Evolutionary conservation across 768 basidiomycete genomes (phyloP), one percentile per base, ranked within the genome.

Genomic region (Gelatoporia subvermispora): DNA sequence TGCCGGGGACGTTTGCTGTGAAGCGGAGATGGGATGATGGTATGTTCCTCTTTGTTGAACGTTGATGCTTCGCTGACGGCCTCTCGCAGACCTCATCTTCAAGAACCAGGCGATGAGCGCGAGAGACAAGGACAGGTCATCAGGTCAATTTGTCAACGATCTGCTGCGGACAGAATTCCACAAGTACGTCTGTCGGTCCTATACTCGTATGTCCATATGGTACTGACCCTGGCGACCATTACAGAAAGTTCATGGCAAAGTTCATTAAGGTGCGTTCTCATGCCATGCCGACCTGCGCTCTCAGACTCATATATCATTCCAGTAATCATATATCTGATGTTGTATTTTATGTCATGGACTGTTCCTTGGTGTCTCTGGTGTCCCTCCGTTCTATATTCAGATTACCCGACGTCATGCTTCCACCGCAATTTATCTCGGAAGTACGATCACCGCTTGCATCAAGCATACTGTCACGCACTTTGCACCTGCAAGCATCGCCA

Each of bases 21-120:
- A 94, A 94, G 70, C 76, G 85, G 59, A 77, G 94, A 49, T 97
- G 94, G 94, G 94, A 96, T 64, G 93, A 96, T 60, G 93, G 90
- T 90, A 18, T 22, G 79, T n/a, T n/a, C 20, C 35, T 28, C 44
- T 35, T 23, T 28, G 22, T 44, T 51, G 20, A 48, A 3, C 7
- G 41, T 43, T 35, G 23, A 31, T 50, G 54, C 43, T 20, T 54
- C 61, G 57, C 20, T 38, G 34, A 8, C 20, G n/a, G 28, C 15
- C 17, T 13, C 11, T 23, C 38, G 25, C 59, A 93, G 93, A 99
- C 67, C 73, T 96, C 46, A 93, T 98, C 61, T 98, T 98, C 81
- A 98, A 97, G 73, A 97, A 98, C 65, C 96, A 99, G 68, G 91
- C 96, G 0, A 83, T 84, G 68, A 79, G 75, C 25, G 64, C 75